phyloP scores from a whole-genome alignment of 805 yeast genomes.

The Candida ficus region DNA sequence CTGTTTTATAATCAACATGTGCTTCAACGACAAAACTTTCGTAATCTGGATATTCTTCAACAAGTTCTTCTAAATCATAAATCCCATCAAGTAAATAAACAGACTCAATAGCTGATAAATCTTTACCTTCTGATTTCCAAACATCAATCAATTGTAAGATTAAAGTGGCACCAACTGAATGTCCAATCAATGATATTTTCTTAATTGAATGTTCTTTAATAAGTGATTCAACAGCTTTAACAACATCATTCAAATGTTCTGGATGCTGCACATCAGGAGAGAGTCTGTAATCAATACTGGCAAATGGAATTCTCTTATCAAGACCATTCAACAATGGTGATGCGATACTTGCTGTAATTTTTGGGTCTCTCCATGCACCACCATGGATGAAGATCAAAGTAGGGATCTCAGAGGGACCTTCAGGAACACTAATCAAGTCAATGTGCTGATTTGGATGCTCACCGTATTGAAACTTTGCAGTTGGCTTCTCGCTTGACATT shows the following conservation, averaged over 20 bases:
- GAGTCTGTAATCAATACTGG: conserved; percentile 57
- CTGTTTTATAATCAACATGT: conserved; percentile 32
- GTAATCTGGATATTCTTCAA: conserved; percentile 61
- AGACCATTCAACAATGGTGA: conserved; percentile 25
- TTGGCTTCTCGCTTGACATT: too few species aligned
- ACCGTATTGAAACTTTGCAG: neutral
- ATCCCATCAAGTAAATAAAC: conserved; percentile 63
- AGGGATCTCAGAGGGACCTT: conserved; percentile 1
- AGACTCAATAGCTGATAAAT: conserved; percentile 14
- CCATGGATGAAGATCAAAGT: conserved; percentile 69
- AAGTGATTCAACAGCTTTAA: conserved; percentile 27
- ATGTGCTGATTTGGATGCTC: conserved; percentile 4
- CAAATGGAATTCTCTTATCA: conserved; percentile 15
- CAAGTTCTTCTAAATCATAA: conserved; percentile 44
- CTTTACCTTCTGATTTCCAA: neutral
- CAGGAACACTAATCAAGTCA: neutral
- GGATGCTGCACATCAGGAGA: conserved; percentile 64
- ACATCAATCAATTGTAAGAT: conserved; percentile 12
- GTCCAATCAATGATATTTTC: conserved; percentile 49
- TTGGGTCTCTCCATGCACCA: conserved; percentile 82
- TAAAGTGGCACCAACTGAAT: conserved; percentile 73
- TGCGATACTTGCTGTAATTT: conserved; percentile 55
- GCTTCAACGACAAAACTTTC: conserved; percentile 53
- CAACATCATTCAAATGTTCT: conserved; percentile 50
- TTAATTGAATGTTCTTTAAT: conserved; percentile 4